Percentiles rank a stretch among this genome's conserved stretches.
These are phyloP conservation scores for Cardamine chenopodiifolia DNA, from an alignment of 345 rosid species.

Conservation along the genomic window DNA sequence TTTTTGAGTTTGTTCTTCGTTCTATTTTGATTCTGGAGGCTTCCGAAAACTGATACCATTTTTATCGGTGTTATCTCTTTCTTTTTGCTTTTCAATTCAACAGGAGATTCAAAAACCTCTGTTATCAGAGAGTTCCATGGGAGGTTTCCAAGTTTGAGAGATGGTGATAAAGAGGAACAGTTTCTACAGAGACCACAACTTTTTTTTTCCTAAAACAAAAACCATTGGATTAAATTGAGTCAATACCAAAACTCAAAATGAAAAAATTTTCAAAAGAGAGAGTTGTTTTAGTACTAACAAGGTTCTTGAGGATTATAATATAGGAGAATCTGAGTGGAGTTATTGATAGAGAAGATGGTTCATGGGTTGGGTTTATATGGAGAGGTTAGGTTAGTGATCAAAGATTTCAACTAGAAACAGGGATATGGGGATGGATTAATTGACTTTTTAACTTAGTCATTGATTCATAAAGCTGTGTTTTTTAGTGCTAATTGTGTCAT, in stretches of 20 bases:
- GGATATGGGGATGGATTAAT: not conserved
- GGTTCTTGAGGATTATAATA: not conserved
- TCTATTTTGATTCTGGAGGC: conserved; percentile 21
- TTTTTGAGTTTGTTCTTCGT: not conserved
- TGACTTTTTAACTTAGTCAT: conserved; percentile 4
- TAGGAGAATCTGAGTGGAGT: not conserved
- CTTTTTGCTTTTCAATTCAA: conserved; percentile 37
- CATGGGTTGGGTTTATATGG: conserved; percentile 16
- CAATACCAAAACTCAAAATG: conserved; percentile 23
- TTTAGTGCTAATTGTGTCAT: conserved; percentile 42
- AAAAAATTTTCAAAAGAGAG: conserved; percentile 2
- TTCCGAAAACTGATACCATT: conserved; percentile 44
- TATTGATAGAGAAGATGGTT: not conserved
- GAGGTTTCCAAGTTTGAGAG: conserved; percentile 44
- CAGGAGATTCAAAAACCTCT: conserved; percentile 46
- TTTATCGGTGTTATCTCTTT: conserved; percentile 38
- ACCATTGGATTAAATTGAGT: conserved; percentile 16
- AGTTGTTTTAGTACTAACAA: conserved; percentile 15
- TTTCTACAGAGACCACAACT: conserved; percentile 40
- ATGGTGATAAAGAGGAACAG: conserved; percentile 39
- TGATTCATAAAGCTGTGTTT: not conserved
- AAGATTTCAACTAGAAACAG: not conserved
- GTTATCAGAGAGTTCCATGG: conserved; percentile 39
- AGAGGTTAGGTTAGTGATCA: not conserved
- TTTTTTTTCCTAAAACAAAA: not conserved